Conservation (phyloP, 768 basidiomycete species). For the Russula olivacea region DNA sequence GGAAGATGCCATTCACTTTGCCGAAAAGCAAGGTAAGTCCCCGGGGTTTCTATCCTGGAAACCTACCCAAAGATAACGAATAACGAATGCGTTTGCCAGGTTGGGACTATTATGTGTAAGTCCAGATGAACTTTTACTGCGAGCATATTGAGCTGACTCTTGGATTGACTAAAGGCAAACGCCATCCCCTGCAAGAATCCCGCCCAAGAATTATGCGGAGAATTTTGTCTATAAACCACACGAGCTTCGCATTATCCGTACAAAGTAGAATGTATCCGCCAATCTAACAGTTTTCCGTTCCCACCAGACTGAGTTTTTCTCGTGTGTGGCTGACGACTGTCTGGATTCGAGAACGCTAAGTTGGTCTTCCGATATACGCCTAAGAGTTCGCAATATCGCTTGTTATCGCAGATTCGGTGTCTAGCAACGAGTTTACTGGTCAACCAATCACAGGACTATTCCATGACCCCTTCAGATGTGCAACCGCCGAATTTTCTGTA, state of each 20-base stretch:
- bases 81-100: constrained; percentile 42
- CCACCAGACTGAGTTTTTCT: background rate
- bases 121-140: constrained; percentile 26
- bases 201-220: constrained; percentile 85
- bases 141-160: background rate
- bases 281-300: background rate
- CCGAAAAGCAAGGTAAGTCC: constrained; percentile 85
- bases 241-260: constrained; percentile 77
- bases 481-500: background rate
- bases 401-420: background rate
- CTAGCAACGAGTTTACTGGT: background rate
- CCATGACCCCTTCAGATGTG: background rate
- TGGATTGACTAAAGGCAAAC: constrained; percentile 43
- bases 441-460: background rate
- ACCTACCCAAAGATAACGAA: background rate
- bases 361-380: background rate
- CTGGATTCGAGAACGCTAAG: background rate
- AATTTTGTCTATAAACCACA: constrained; percentile 82
- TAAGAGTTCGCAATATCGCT: too few species aligned
- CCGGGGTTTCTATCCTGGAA: background rate
- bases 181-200: constrained; percentile 57
- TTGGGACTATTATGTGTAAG: constrained; percentile 90
- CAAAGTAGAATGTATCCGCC: constrained; percentile 60
- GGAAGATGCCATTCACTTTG: constrained; percentile 90
- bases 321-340: background rate